These are phyloP conservation scores for Globisporangium lucens DNA, from an alignment of 352 stramenopile species.

Conservation along the genomic window DNA sequence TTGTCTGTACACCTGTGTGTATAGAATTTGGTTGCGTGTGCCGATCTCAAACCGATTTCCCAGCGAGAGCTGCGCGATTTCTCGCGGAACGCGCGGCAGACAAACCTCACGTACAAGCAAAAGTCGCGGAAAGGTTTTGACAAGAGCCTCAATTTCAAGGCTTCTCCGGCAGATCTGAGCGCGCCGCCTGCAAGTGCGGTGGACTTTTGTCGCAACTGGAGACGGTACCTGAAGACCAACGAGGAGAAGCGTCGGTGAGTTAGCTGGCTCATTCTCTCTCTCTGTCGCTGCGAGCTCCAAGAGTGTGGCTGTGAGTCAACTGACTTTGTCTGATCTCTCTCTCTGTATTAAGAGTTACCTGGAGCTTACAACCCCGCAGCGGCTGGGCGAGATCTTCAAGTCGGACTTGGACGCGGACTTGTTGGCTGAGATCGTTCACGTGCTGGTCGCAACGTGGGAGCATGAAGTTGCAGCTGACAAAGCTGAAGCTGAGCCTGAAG, in stretches of 20 bases:
- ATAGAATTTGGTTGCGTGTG: slow-evolving; percentile 83
- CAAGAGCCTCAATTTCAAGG: slow-evolving; percentile 24
- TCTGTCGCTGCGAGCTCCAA: not conserved
- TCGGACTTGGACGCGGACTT: slow-evolving; percentile 71
- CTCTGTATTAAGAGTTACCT: slow-evolving; percentile 43
- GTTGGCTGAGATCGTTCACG: slow-evolving; percentile 60
- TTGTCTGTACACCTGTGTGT: not conserved
- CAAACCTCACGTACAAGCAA: slow-evolving; percentile 69
- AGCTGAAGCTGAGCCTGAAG: not conserved
- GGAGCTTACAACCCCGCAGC: slow-evolving; percentile 40
- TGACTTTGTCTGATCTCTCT: not conserved
- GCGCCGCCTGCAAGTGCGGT: slow-evolving; percentile 37
- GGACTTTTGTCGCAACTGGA: slow-evolving; percentile 74
- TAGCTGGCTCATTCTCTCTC: too few species aligned
- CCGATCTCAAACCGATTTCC: slow-evolving; percentile 77
- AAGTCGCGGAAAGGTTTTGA: slow-evolving; percentile 29
- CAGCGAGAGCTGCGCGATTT: slow-evolving; percentile 70
- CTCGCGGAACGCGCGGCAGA: slow-evolving; percentile 37
- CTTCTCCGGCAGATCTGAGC: slow-evolving; percentile 22
- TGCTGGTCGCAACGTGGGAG: slow-evolving; percentile 34
- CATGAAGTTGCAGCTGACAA: slow-evolving; percentile 13
- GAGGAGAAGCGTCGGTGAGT: slow-evolving; percentile 51
- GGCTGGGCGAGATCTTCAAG: slow-evolving; percentile 55
- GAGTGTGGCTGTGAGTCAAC: not conserved
- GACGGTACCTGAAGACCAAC: slow-evolving; percentile 50